Percentiles rank a stretch among this genome's conserved stretches.
These are phyloP conservation scores for Backusella parvicylindrica DNA, from an alignment of 192 early-diverging fungal species.

Conservation along the genomic window DNA sequence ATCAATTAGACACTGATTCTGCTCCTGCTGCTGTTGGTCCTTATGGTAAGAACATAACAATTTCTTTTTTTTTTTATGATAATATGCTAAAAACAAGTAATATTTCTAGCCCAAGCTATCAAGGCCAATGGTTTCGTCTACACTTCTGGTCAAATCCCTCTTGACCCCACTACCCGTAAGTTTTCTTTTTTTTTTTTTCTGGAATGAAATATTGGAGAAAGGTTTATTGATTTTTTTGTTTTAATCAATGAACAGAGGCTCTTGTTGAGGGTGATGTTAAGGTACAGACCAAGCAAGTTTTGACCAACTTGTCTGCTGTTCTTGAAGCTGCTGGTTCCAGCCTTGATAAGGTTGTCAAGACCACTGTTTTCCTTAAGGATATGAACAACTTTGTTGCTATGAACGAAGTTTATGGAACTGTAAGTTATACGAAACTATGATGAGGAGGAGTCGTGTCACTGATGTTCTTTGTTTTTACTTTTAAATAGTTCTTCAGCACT, in stretches of 20 bases:
- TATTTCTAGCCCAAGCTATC: constrained; percentile 62
- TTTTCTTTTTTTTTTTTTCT: background rate
- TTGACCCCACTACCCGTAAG: constrained; percentile 74
- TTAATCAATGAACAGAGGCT: constrained; percentile 4
- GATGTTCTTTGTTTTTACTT: background rate
- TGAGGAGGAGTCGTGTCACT: background rate
- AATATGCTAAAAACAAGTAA: background rate
- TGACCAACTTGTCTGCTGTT: constrained; percentile 85
- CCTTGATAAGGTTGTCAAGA: constrained; percentile 89
- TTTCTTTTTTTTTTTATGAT: background rate
- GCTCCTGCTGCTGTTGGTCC: constrained; percentile 76
- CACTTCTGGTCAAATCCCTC: constrained; percentile 73
- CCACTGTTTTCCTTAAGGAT: constrained; percentile 91
- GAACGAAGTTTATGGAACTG: constrained; percentile 86
- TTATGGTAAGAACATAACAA: constrained; percentile 48
- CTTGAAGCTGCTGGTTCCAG: constrained; percentile 76
- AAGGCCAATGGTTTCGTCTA: constrained; percentile 81
- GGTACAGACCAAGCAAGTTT: constrained; percentile 50
- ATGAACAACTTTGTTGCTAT: constrained; percentile 89
- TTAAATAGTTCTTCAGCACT: constrained; percentile 51
- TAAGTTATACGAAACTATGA: constrained; percentile 17
- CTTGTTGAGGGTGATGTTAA: constrained; percentile 28
- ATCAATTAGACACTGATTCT: constrained; percentile 40
- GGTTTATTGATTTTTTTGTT: background rate
- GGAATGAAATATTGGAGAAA: background rate